Conservation (phyloP, 148 eudicot genomes). For the Arctostaphylos glauca region DNA sequence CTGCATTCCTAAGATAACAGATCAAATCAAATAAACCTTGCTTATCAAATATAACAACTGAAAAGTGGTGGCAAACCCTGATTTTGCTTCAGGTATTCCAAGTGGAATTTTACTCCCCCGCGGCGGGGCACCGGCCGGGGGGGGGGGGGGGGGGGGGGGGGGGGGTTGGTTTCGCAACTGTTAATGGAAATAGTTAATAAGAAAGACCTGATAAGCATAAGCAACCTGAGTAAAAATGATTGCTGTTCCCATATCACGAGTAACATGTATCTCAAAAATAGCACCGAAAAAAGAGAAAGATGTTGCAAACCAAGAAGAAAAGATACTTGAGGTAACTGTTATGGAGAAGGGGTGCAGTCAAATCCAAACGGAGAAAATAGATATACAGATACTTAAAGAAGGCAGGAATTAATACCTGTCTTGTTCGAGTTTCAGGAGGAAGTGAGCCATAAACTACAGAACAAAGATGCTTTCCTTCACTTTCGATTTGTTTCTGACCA, state of each 20-base stretch:
- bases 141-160: too few relatives aligned
- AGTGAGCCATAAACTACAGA: conserved; percentile 99
- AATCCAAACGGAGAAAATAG: conserved; percentile 1
- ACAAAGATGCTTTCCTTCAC: conserved; percentile 70
- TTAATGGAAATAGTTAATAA: background rate
- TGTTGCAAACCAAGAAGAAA: background rate
- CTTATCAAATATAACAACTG: background rate
- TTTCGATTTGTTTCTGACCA: conserved; percentile 69
- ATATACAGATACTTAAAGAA: background rate
- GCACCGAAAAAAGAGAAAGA: background rate
- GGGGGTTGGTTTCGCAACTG: too few relatives aligned
- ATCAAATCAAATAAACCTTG: conserved; percentile 26
- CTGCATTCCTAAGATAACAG: conserved; percentile 61
- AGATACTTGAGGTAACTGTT: background rate
- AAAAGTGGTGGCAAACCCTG: background rate
- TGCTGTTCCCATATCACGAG: background rate
- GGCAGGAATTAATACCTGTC: conserved; percentile 60
- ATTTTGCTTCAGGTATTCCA: background rate
- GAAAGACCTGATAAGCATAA: background rate
- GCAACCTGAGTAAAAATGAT: background rate
- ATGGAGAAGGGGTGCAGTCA: background rate
- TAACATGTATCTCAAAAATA: background rate
- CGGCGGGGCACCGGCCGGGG: too few relatives aligned
- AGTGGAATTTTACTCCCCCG: background rate
- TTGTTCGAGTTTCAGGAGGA: conserved; percentile 89